Percentiles rank a stretch among this genome's conserved stretches.
Evolutionary conservation across 129 eudicot species (phyloP).

Genomic region (Solidago caesia): DNA sequence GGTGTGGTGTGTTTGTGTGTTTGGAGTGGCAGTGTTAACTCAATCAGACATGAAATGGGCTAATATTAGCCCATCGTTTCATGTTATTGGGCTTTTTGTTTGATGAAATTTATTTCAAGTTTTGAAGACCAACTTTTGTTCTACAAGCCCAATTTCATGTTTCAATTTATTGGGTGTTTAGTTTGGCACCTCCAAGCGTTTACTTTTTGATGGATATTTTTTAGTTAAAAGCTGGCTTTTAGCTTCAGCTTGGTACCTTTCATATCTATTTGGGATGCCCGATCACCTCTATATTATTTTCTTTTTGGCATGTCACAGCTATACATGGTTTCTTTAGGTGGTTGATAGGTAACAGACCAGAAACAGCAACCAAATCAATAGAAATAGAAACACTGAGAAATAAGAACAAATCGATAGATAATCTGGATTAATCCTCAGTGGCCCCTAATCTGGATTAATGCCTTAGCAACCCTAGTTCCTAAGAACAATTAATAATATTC

Average conservation of each 20-base stretch:
- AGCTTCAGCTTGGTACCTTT: not conserved
- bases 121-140: too few relatives aligned
- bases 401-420: too few relatives aligned
- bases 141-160: too few relatives aligned
- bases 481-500: too few relatives aligned
- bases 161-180: too few relatives aligned
- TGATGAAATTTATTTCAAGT: too few relatives aligned
- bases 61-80: not conserved
- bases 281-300: not conserved
- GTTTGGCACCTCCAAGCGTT: not conserved
- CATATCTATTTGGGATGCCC: not conserved
- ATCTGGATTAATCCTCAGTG: too few relatives aligned
- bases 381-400: too few relatives aligned
- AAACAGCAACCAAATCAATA: too few relatives aligned
- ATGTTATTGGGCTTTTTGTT: not conserved
- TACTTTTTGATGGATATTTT: not conserved
- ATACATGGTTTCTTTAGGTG: not conserved
- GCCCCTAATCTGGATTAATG: too few relatives aligned
- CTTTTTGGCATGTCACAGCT: not conserved
- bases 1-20: constrained; percentile 3
- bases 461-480: too few relatives aligned
- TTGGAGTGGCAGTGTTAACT: not conserved
- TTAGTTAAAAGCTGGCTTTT: not conserved
- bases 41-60: not conserved
- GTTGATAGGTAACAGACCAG: too few relatives aligned